A percentile compares a stretch with the other conserved stretches of the same genome.
These are phyloP conservation scores for Microcos paniculata DNA, from an alignment of 345 rosid genomes.

Conservation along the genomic window DNA sequence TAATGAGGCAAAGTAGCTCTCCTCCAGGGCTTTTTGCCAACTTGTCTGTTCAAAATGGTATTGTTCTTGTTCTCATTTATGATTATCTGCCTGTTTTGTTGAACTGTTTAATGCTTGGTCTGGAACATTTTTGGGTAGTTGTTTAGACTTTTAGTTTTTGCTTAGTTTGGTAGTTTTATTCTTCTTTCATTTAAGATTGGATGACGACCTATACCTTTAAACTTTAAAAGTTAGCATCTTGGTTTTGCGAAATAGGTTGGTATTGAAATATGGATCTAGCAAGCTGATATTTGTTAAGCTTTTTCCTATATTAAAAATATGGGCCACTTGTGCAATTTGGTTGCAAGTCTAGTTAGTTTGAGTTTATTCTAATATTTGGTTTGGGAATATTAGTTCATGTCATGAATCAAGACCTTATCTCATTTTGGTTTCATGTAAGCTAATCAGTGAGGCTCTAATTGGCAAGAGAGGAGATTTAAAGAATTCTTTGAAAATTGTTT, in stretches of 20 bases:
- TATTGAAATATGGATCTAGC: background rate
- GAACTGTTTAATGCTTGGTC: background rate
- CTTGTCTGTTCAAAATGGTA: slow-evolving; percentile 73
- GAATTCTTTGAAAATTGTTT: background rate
- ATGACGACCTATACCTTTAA: background rate
- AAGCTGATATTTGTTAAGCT: background rate
- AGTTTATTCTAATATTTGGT: background rate
- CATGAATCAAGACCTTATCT: background rate
- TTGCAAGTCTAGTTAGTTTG: background rate
- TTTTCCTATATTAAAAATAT: background rate
- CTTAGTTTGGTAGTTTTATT: background rate
- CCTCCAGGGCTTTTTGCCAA: slow-evolving; percentile 73
- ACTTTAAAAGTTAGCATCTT: background rate
- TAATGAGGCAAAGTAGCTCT: slow-evolving; percentile 75
- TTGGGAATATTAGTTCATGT: background rate
- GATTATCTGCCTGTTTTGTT: background rate
- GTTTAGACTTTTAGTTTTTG: background rate
- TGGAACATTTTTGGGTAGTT: background rate
- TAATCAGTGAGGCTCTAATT: background rate
- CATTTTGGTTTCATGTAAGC: background rate
- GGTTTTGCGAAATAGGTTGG: background rate
- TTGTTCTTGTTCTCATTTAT: slow-evolving; percentile 23
- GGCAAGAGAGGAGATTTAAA: background rate
- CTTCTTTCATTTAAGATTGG: background rate
- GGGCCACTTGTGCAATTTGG: background rate